These are phyloP conservation scores for Saturnispora kantuleensis DNA, from an alignment of 805 yeast genomes.

Conservation along the genomic window DNA sequence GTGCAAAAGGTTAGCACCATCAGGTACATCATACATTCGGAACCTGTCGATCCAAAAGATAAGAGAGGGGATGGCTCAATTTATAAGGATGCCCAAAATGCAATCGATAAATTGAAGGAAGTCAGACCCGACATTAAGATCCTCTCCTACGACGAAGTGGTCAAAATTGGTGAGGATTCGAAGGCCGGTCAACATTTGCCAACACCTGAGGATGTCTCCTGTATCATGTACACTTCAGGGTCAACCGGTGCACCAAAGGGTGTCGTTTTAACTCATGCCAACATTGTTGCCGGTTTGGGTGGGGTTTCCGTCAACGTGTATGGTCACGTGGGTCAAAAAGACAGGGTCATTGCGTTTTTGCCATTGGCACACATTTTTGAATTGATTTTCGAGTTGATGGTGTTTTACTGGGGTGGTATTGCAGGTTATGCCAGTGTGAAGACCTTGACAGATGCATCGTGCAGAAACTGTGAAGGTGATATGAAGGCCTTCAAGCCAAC, in stretches of 20 bases:
- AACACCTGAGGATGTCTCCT: conserved; percentile 48
- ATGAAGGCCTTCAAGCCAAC: conserved; percentile 82
- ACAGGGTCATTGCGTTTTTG: conserved; percentile 76
- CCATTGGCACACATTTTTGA: conserved; percentile 97
- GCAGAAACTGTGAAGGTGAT: conserved; percentile 82
- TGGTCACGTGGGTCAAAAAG: conserved; percentile 42
- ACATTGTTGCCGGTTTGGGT: conserved; percentile 74
- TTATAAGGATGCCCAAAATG: conserved; percentile 46
- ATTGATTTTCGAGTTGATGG: conserved; percentile 70
- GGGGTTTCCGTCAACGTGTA: conserved; percentile 66
- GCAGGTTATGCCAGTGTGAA: conserved; percentile 89
- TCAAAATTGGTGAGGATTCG: conserved; percentile 50
- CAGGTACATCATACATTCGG: conserved; percentile 63
- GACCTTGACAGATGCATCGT: conserved; percentile 75
- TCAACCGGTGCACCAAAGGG: conserved; percentile 84
- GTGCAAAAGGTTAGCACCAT: conserved; percentile 51
- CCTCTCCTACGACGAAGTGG: conserved; percentile 52
- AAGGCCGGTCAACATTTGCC: conserved; percentile 35
- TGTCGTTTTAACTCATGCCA: conserved; percentile 57
- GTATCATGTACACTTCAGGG: conserved; percentile 85
- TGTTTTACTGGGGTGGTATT: conserved; percentile 82
- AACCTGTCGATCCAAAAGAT: conserved; percentile 49
- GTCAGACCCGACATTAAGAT: conserved; percentile 72
- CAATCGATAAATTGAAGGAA: conserved; percentile 48
- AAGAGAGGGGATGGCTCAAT: conserved; percentile 53